phyloP scores from a whole-genome alignment of 208 protist species.

The Crithidia brevicula region DNA sequence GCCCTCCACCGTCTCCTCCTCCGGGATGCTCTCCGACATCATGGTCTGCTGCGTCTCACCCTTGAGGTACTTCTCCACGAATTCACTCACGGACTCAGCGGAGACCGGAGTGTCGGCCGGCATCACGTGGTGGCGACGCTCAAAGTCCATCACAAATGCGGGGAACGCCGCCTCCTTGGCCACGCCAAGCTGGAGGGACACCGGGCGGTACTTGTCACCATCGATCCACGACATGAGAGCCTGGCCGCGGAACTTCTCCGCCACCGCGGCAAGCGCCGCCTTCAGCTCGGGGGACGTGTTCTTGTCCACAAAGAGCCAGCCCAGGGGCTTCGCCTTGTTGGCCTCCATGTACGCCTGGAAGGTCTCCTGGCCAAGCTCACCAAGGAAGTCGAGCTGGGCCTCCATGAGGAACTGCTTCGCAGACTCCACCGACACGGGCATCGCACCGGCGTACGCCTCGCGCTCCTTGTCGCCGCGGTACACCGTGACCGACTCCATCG shows the following conservation, averaged over 20 bases:
- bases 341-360: conserved; percentile 74
- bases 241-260: conserved; percentile 73
- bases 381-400: conserved; percentile 60
- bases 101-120: conserved; percentile 48
- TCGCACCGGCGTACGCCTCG: conserved; percentile 46
- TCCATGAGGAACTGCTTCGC: conserved; percentile 62
- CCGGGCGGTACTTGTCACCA: conserved; percentile 60
- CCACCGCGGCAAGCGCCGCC: conserved; percentile 47
- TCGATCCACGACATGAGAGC: conserved; percentile 82
- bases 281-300: conserved; percentile 28
- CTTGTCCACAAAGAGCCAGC: conserved; percentile 73
- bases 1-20: conserved; percentile 72
- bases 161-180: conserved; percentile 66
- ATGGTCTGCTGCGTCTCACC: conserved; percentile 49
- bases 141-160: conserved; percentile 71
- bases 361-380: conserved; percentile 65
- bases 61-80: conserved; percentile 59
- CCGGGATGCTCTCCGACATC: conserved; percentile 67
- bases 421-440: conserved; percentile 37
- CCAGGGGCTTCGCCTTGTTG: conserved; percentile 46
- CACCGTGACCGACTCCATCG: conserved; percentile 71
- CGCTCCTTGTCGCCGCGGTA: conserved; percentile 49
- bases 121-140: conserved; percentile 59
- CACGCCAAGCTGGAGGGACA: conserved; percentile 69
- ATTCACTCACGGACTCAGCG: conserved; percentile 47